Conservation (phyloP, 2,329 filamentous ascomycete species). For the Ophiocordyceps robertsii region DNA sequence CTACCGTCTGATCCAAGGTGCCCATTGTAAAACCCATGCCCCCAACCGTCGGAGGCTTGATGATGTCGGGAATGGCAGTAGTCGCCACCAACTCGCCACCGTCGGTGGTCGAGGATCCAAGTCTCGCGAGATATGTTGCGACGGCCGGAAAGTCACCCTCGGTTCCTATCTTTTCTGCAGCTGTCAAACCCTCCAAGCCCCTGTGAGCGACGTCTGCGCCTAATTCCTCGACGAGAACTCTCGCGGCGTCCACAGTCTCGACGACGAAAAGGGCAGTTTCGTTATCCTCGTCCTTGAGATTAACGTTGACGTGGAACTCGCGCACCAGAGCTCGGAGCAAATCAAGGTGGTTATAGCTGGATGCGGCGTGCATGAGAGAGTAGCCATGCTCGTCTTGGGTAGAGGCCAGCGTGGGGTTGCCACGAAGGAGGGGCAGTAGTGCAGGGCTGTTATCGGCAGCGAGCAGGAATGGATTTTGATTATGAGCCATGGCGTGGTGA, state of each 20-base stretch:
- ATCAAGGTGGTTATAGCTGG: conserved; percentile 78
- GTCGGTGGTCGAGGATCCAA: conserved; percentile 15
- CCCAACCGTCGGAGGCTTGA: conserved; percentile 16
- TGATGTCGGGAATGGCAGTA: background rate
- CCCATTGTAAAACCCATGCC: conserved; percentile 69
- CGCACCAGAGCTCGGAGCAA: conserved; percentile 63
- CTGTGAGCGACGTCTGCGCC: conserved; percentile 50
- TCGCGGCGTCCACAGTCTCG: conserved; percentile 68
- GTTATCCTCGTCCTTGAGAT: conserved; percentile 77
- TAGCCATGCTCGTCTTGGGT: conserved; percentile 86
- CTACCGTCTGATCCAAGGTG: conserved; percentile 51
- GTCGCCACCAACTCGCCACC: conserved; percentile 19
- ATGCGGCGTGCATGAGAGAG: conserved; percentile 82
- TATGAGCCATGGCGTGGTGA: conserved; percentile 30
- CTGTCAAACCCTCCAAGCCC: conserved; percentile 67
- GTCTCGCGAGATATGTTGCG: conserved; percentile 49
- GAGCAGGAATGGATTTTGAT: conserved; percentile 54
- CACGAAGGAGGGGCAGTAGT: conserved; percentile 61
- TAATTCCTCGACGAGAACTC: conserved; percentile 70
- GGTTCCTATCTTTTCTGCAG: conserved; percentile 63
- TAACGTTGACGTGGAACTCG: conserved; percentile 65
- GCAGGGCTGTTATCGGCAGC: conserved; percentile 70
- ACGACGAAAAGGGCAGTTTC: conserved; percentile 94
- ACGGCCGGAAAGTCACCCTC: conserved; percentile 71
- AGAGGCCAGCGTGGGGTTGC: conserved; percentile 63